Evolutionary conservation across 345 rosid species (phyloP).

Genomic region (Eutrema heterophyllum): DNA sequence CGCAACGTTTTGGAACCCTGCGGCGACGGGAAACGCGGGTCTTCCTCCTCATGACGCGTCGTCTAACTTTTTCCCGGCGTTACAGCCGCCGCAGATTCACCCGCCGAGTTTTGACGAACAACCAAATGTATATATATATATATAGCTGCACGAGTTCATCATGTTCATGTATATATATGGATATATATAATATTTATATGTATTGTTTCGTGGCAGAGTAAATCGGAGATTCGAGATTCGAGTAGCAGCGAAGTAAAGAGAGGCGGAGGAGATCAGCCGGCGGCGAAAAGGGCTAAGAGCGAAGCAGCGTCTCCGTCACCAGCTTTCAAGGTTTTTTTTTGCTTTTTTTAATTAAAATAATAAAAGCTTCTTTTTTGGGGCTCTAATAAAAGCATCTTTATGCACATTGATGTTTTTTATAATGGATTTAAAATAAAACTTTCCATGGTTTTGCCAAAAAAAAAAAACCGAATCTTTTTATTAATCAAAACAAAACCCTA

Average conservation of each 20-base stretch:
- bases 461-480: not conserved
- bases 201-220: constrained; percentile 28
- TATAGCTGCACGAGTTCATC: not conserved
- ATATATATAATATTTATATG: not conserved
- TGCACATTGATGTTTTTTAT: constrained; percentile 13
- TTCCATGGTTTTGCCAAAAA: constrained; percentile 12
- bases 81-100: constrained; percentile 50
- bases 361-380: constrained; percentile 23
- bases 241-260: constrained; percentile 59
- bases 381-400: constrained; percentile 25
- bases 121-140: constrained; percentile 35
- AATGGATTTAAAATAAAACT: constrained; percentile 3
- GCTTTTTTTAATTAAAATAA: constrained; percentile 5
- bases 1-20: constrained; percentile 79
- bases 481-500: constrained; percentile 8
- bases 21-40: constrained; percentile 48
- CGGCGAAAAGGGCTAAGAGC: constrained; percentile 66
- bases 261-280: constrained; percentile 54
- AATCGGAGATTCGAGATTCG: constrained; percentile 50
- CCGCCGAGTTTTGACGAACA: constrained; percentile 45
- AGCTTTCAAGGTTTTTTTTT: constrained; percentile 73
- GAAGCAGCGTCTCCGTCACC: constrained; percentile 78
- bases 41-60: constrained; percentile 49
- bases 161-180: not conserved
- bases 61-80: constrained; percentile 50